phyloP scores from a whole-genome alignment of 2,329 filamentous ascomycete genomes.

The Leptodontidium sp. region DNA sequence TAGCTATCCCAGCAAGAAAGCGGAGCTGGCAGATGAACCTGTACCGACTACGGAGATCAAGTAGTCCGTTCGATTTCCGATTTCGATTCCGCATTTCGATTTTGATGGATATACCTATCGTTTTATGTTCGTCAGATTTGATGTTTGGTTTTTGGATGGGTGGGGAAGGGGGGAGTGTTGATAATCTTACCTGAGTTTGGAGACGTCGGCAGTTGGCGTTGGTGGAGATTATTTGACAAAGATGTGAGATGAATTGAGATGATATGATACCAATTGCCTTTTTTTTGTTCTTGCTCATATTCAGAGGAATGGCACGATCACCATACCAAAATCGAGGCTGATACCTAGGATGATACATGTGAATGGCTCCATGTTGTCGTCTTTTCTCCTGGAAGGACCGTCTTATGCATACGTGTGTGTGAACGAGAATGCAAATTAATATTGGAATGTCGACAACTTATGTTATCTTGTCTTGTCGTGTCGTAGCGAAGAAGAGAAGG shows the following conservation, averaged over 20 bases:
- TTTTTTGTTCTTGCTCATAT: background rate
- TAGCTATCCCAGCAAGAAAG: slow-evolving; percentile 31
- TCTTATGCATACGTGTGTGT: too few species aligned
- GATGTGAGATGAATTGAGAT: background rate
- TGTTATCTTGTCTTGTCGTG: too few species aligned
- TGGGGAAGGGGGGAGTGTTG: too few species aligned
- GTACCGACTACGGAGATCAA: slow-evolving; percentile 26
- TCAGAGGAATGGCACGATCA: slow-evolving; percentile 34
- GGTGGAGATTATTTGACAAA: too few species aligned
- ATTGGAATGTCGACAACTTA: too few species aligned
- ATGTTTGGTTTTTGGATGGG: background rate
- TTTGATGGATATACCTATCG: background rate
- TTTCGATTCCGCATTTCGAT: background rate
- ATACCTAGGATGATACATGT: slow-evolving; percentile 33
- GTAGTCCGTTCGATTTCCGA: background rate
- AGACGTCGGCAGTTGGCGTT: background rate
- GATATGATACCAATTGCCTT: slow-evolving; percentile 3
- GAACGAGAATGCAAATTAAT: too few species aligned
- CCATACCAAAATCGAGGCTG: slow-evolving; percentile 34
- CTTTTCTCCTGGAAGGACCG: background rate
- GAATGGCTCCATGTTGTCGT: slow-evolving; percentile 23
- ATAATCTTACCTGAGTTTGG: background rate
- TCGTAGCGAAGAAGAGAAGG: too few species aligned
- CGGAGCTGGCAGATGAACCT: slow-evolving; percentile 30
- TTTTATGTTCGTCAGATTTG: background rate